Conservation (phyloP, 345 rosid genomes). For the Eucalyptus decipiens region DNA sequence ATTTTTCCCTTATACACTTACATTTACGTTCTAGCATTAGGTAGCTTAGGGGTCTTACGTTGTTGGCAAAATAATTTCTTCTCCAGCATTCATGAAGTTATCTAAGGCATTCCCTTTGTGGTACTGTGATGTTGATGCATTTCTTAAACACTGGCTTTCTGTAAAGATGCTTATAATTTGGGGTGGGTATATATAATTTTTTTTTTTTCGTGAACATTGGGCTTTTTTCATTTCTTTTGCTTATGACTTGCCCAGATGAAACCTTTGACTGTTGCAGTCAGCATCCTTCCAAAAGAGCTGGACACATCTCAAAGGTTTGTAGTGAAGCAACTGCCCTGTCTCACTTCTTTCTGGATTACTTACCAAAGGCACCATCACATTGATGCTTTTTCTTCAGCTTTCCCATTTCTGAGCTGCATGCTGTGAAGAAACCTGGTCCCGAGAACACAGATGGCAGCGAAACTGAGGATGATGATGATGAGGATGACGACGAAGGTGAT, state of each 20-base stretch:
- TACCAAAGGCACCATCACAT: not conserved
- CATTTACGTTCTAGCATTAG: not conserved
- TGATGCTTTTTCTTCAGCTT: conserved; percentile 18
- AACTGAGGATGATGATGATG: conserved; percentile 39
- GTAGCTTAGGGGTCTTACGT: not conserved
- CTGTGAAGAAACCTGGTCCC: conserved; percentile 18
- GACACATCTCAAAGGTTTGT: conserved; percentile 19
- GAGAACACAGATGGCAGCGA: conserved; percentile 37
- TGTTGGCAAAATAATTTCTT: not conserved
- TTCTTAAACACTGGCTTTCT: not conserved
- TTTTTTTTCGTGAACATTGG: not conserved
- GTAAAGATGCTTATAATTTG: not conserved
- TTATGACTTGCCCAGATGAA: conserved; percentile 13
- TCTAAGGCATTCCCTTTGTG: not conserved
- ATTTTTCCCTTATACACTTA: not conserved
- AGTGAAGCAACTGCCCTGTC: not conserved
- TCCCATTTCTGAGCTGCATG: conserved; percentile 19
- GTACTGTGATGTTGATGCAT: not conserved
- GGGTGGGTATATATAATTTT: not conserved
- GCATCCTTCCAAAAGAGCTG: conserved; percentile 4
- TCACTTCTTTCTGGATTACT: not conserved
- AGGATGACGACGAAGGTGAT: conserved; percentile 13
- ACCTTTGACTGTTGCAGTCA: conserved; percentile 6
- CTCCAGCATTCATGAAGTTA: not conserved
- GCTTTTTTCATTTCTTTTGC: not conserved